A percentile compares a stretch with the other conserved stretches of the same genome.
These are phyloP conservation scores for Rhodomyrtus psidioides DNA, from an alignment of 441 rosid genomes.

Conservation along the genomic window DNA sequence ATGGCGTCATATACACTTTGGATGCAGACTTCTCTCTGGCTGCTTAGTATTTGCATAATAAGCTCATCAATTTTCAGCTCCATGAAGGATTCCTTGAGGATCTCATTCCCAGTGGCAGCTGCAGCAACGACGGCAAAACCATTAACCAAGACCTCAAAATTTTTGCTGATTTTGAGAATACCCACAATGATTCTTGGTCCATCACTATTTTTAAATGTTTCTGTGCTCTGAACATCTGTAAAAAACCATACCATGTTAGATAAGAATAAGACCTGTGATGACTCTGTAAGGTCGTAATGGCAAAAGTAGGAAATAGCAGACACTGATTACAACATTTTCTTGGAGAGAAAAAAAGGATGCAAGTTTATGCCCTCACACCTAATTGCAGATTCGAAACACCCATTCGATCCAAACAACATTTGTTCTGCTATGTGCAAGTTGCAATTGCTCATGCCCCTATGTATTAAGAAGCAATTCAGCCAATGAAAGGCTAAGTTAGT, in stretches of 20 bases:
- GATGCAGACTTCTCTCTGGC: slow-evolving; percentile 28
- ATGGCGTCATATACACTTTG: slow-evolving; percentile 65
- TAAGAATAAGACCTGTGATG: not conserved
- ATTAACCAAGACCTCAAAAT: slow-evolving; percentile 36
- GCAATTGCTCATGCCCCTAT: not conserved
- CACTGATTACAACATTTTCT: not conserved
- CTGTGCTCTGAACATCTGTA: slow-evolving; percentile 69
- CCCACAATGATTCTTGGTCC: slow-evolving; percentile 46
- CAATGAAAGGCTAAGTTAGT: not conserved
- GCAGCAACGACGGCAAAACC: slow-evolving; percentile 70
- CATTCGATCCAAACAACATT: not conserved
- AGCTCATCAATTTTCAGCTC: slow-evolving; percentile 74
- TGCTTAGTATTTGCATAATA: slow-evolving; percentile 48
- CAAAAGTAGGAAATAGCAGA: not conserved
- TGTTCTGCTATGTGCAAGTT: not conserved
- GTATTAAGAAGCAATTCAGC: not conserved
- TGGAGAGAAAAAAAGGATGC: not conserved
- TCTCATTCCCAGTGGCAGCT: slow-evolving; percentile 79
- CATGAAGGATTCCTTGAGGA: slow-evolving; percentile 69
- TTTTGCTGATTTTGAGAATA: slow-evolving; percentile 37
- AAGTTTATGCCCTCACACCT: not conserved
- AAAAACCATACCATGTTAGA: not conserved
- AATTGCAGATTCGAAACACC: not conserved
- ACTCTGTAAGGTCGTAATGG: not conserved
- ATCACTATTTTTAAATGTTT: slow-evolving; percentile 38